These are phyloP conservation scores for Gigaspora rosea DNA, from an alignment of 192 early-diverging fungal species.

Conservation along the genomic window DNA sequence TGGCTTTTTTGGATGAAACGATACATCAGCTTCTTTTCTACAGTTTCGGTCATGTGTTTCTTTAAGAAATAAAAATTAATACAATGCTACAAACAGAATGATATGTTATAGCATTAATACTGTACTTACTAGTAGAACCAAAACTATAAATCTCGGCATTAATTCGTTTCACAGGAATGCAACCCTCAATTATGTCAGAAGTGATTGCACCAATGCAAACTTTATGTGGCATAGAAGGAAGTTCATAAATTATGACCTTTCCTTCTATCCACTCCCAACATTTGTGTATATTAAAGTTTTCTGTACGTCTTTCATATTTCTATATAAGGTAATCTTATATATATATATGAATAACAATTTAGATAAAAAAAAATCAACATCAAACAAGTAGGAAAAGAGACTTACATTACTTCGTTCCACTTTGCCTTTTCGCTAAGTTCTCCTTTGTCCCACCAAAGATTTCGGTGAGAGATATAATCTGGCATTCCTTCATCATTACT, in stretches of 20 bases:
- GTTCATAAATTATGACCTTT: slow-evolving; percentile 16
- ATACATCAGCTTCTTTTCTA: slow-evolving; percentile 21
- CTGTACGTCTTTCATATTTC: neutral
- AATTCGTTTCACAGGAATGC: slow-evolving; percentile 13
- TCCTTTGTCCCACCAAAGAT: slow-evolving; percentile 10
- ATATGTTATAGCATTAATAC: slow-evolving; percentile 17
- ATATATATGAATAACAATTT: slow-evolving; percentile 21
- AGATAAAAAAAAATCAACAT: neutral
- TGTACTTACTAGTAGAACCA: slow-evolving; percentile 26
- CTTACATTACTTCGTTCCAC: slow-evolving; percentile 24
- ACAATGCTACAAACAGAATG: neutral
- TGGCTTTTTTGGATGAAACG: slow-evolving; percentile 20
- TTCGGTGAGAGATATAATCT: slow-evolving; percentile 1
- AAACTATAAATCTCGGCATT: neutral
- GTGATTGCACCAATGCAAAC: slow-evolving; percentile 10
- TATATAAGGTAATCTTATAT: neutral
- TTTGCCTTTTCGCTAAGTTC: slow-evolving; percentile 20
- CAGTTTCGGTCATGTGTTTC: neutral
- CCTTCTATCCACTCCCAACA: slow-evolving; percentile 15
- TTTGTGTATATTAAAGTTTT: slow-evolving; percentile 1
- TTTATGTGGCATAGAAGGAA: slow-evolving; percentile 22
- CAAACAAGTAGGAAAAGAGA: slow-evolving; percentile 22
- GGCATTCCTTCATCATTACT: too few relatives aligned
- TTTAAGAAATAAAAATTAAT: slow-evolving; percentile 23
- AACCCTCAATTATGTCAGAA: neutral